Conservation (phyloP, 2,329 filamentous ascomycete species). For the Aspergillus alliaceus region DNA sequence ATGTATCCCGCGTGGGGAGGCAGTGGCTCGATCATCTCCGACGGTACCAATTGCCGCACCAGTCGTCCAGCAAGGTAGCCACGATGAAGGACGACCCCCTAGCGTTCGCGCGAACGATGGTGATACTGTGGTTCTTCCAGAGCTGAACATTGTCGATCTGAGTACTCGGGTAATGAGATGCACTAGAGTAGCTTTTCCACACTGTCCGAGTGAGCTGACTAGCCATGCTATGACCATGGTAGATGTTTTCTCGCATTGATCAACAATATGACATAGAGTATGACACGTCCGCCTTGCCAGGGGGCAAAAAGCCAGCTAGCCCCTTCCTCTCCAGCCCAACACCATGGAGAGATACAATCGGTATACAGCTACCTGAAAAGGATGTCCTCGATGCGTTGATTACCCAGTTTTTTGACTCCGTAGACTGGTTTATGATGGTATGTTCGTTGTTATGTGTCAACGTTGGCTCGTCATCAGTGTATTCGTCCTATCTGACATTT, state of each 20-base stretch:
- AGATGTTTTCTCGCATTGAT: background rate
- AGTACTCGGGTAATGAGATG: background rate
- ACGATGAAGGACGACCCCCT: background rate
- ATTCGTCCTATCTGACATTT: background rate
- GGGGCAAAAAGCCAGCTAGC: background rate
- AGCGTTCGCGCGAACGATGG: background rate
- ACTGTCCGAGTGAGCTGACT: background rate
- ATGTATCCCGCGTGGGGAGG: background rate
- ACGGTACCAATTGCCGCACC: background rate
- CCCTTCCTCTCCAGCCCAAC: background rate
- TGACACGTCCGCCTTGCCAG: background rate
- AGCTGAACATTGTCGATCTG: background rate
- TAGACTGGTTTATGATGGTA: slow-evolving; percentile 16
- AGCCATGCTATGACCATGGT: background rate
- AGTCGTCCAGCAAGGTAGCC: background rate
- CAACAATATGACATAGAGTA: background rate
- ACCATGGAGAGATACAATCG: slow-evolving; percentile 7
- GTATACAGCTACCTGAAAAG: slow-evolving; percentile 1
- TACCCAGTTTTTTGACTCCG: slow-evolving; percentile 8
- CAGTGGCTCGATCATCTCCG: background rate
- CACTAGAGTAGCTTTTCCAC: rapidly evolving
- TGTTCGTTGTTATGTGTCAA: background rate
- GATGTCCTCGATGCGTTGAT: slow-evolving; percentile 3
- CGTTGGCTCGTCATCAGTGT: background rate
- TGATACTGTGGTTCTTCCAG: background rate